A percentile compares a stretch with the other conserved stretches of the same genome.
These are phyloP conservation scores for Botryotinia globosa DNA, from an alignment of 2,329 filamentous ascomycete species.

Conservation along the genomic window DNA sequence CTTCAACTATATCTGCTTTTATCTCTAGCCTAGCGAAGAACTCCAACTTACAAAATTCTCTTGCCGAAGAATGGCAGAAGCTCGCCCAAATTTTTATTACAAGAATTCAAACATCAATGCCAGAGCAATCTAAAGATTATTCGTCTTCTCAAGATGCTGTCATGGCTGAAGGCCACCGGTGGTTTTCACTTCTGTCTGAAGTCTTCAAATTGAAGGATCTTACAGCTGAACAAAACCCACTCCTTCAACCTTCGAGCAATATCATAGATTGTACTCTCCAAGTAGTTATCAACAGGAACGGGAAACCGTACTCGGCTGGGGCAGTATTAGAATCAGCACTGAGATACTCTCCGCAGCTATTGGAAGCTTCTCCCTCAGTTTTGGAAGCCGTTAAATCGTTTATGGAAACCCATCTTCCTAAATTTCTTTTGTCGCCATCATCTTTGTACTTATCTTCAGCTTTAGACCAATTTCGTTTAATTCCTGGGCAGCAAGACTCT, in stretches of 20 bases:
- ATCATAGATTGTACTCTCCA: slow-evolving; percentile 43
- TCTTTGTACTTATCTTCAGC: slow-evolving; percentile 63
- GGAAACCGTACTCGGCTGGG: slow-evolving; percentile 65
- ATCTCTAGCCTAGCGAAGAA: slow-evolving; percentile 45
- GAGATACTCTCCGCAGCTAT: slow-evolving; percentile 42
- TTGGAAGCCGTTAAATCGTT: slow-evolving; percentile 49
- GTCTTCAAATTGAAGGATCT: slow-evolving; percentile 39
- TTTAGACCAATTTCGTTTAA: slow-evolving; percentile 54
- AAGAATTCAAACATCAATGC: slow-evolving; percentile 69
- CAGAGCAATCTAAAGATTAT: slow-evolving; percentile 78
- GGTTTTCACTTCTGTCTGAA: slow-evolving; percentile 50
- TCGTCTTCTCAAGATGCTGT: slow-evolving; percentile 67
- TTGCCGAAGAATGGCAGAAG: slow-evolving; percentile 59
- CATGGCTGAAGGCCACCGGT: slow-evolving; percentile 63
- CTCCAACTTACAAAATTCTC: slow-evolving; percentile 46
- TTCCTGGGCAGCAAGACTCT: slow-evolving; percentile 39
- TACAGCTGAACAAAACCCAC: slow-evolving; percentile 16
- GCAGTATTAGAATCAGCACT: slow-evolving; percentile 54
- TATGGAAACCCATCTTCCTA: slow-evolving; percentile 53
- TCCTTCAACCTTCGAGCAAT: slow-evolving; percentile 25
- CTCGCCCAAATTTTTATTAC: slow-evolving; percentile 62
- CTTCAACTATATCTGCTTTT: slow-evolving; percentile 45
- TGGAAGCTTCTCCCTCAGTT: slow-evolving; percentile 44
- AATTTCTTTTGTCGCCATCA: slow-evolving; percentile 66
- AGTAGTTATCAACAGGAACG: slow-evolving; percentile 52